Conservation (phyloP, 116 monocot species). For the Thalassia testudinum region DNA sequence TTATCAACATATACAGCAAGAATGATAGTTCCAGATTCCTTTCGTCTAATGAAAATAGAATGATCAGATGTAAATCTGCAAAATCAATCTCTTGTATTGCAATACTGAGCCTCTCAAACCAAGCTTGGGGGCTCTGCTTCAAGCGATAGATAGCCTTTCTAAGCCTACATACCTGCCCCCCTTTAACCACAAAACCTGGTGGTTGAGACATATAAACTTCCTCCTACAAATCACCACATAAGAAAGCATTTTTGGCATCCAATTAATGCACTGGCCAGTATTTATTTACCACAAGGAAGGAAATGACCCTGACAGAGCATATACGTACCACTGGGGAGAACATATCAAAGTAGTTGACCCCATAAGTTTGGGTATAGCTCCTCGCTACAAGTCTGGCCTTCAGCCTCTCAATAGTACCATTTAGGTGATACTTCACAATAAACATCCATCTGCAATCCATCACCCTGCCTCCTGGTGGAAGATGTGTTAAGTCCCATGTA, state of each 20-base stretch:
- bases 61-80: too few relatives aligned
- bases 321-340: not conserved
- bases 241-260: not conserved
- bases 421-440: not conserved
- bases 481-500: not conserved
- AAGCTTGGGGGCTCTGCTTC: not conserved
- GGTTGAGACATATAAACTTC: not conserved
- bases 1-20: not conserved
- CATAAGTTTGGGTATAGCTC: not conserved
- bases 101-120: not conserved
- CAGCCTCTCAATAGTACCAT: not conserved
- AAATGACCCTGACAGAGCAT: not conserved
- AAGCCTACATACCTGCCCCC: not conserved
- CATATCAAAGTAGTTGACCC: not conserved
- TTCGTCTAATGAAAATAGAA: too few relatives aligned
- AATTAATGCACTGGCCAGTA: not conserved
- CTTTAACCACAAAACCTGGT: not conserved
- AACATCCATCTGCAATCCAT: not conserved
- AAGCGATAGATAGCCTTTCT: not conserved
- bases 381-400: not conserved
- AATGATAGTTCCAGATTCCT: too few relatives aligned
- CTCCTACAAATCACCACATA: not conserved
- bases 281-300: not conserved
- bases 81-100: too few relatives aligned
- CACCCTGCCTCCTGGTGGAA: not conserved